phyloP scores from a whole-genome alignment of 75 land plant genomes.

The Pinus albicaulis region DNA sequence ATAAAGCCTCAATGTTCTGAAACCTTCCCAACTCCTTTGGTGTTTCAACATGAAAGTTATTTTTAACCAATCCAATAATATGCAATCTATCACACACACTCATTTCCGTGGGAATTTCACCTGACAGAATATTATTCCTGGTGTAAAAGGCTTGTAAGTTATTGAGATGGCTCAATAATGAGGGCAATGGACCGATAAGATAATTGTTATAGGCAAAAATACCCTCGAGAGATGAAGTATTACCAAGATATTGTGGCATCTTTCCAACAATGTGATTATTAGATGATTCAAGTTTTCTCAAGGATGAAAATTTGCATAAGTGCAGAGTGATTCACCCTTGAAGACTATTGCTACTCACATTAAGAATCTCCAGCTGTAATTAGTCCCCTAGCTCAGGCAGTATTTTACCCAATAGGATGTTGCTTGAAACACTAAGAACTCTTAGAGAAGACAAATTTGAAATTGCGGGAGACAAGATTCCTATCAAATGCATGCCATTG shows the following conservation, averaged over 20 bases:
- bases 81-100: conserved; percentile 42
- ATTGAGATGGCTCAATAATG: conserved; percentile 52
- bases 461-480: too few relatives aligned
- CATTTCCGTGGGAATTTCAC: conserved; percentile 63
- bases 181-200: conserved; percentile 53
- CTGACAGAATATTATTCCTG: conserved; percentile 59
- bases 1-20: conserved; percentile 34
- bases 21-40: conserved; percentile 68
- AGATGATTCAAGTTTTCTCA: too few relatives aligned
- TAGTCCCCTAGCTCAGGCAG: too few relatives aligned
- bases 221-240: conserved; percentile 32
- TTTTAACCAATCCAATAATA: conserved; percentile 62
- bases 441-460: too few relatives aligned
- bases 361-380: too few relatives aligned
- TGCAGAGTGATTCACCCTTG: too few relatives aligned
- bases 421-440: too few relatives aligned
- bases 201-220: conserved; percentile 41
- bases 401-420: too few relatives aligned
- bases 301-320: too few relatives aligned
- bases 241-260: conserved; percentile 49
- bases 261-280: conserved; percentile 53
- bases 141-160: conserved; percentile 41
- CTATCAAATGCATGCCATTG: too few relatives aligned
- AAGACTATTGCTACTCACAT: too few relatives aligned
- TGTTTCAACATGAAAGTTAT: conserved; percentile 46